These are phyloP conservation scores for Rhodotorula graminis DNA, from an alignment of 768 basidiomycete species.

Conservation along the genomic window DNA sequence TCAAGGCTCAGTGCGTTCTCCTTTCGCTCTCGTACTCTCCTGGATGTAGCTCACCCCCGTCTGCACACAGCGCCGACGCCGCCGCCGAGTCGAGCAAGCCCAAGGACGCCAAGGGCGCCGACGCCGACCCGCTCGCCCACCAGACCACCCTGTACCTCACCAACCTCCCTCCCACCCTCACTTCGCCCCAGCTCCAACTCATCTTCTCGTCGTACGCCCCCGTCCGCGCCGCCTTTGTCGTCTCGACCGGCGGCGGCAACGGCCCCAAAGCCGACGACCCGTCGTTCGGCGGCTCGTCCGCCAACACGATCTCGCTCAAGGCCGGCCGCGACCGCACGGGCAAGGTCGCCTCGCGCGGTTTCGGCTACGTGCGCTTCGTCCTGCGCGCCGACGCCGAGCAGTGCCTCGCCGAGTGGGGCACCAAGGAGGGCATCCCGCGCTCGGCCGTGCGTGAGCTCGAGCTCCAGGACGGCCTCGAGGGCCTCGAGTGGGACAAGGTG, in stretches of 20 bases:
- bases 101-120: not conserved
- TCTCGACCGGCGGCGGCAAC: slow-evolving; percentile 57
- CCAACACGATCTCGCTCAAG: slow-evolving; percentile 34
- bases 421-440: slow-evolving; percentile 18
- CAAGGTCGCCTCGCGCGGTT: slow-evolving; percentile 66
- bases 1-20: slow-evolving; percentile 36
- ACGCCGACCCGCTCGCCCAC: not conserved
- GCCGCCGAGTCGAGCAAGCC: slow-evolving; percentile 23
- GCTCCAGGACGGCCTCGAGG: slow-evolving; percentile 19
- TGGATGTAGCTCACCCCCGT: not conserved
- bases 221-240: slow-evolving; percentile 87
- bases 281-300: slow-evolving; percentile 35
- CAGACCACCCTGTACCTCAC: slow-evolving; percentile 80
- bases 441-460: slow-evolving; percentile 37
- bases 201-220: slow-evolving; percentile 94
- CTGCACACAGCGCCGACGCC: slow-evolving; percentile 26
- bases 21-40: not conserved
- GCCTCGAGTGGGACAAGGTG: slow-evolving; percentile 36
- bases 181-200: slow-evolving; percentile 82
- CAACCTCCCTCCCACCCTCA: slow-evolving; percentile 83
- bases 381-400: slow-evolving; percentile 77
- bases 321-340: slow-evolving; percentile 38
- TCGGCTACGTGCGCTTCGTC: slow-evolving; percentile 92
- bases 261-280: slow-evolving; percentile 51
- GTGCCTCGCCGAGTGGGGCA: slow-evolving; percentile 44